Evolutionary conservation across 371 early-diverging fungal species (phyloP), one percentile per base, ranked within the genome.

Genomic region (Apophysomyces elegans): DNA sequence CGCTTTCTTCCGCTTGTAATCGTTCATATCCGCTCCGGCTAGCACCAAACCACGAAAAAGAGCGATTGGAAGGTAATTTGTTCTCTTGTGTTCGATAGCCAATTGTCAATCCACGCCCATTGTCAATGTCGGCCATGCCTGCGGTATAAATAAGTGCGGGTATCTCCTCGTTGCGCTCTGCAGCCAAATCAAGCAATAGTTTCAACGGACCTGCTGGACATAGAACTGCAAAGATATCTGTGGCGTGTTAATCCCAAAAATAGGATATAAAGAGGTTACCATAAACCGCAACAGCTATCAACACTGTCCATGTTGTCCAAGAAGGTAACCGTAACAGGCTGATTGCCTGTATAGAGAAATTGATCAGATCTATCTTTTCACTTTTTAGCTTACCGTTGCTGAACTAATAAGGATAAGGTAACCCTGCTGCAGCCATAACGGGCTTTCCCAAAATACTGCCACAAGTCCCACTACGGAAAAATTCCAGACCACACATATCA

Each of bases 221-320:
- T 11, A 72, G 56, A 2, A 72, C 68, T 7, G 68, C 72, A 56
- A 68, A 72, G n/a, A 68, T 13, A 46, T 70, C 67, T 70, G 36
- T n/a, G n/a, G 14, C n/a, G n/a, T 13, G 4, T n/a, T 11, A 1
- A 12, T 58, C n/a, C 32, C 32, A 1, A 58, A 21, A 5, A 59
- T 41, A 1, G 12, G 2, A 18, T 11, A 14, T 21, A 1, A 18
- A 5, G n/a, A 26, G 0, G 7, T 58, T 62, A 67, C 68, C 71
- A 54, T 71, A 71, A 37, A 67, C 36, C 37, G 71, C 61, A 7
- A 71, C 59, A 18, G 62, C 71, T n/a, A 72, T 65, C 43, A 72
- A 62, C 6, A 72, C 66, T 21, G 72, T 68, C 68, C 66, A 65
- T 26, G 65, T 68, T 6, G 72, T 72, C 72, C 72, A 72, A 16